phyloP scores from a whole-genome alignment of 2,329 filamentous ascomycete species.

The Aureobasidium sp. region DNA sequence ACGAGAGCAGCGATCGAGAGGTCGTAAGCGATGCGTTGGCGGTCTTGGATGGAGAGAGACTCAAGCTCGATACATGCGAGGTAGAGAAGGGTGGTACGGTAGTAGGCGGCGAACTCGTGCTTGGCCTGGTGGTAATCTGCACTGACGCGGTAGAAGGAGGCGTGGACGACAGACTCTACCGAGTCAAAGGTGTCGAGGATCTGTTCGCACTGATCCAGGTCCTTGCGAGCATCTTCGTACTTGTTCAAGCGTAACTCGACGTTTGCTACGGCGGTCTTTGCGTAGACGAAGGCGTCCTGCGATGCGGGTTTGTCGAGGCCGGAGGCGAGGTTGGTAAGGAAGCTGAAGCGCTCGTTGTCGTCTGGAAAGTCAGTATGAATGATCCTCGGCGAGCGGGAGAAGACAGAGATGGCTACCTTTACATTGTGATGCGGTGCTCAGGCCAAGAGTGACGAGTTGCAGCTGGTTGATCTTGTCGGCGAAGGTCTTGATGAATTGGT shows the following conservation, averaged over 20 bases:
- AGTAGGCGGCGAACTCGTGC: conserved; percentile 91
- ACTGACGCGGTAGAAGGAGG: conserved; percentile 91
- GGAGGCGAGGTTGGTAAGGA: conserved; percentile 74
- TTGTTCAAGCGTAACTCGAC: conserved; percentile 77
- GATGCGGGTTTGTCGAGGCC: conserved; percentile 89
- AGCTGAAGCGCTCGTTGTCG: conserved; percentile 75
- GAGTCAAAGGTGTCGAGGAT: conserved; percentile 89
- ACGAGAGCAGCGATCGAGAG: conserved; percentile 87
- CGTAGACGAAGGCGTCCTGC: conserved; percentile 93
- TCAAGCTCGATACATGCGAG: conserved; percentile 88
- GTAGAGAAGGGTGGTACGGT: conserved; percentile 95
- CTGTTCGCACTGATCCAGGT: conserved; percentile 78
- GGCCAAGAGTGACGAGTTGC: conserved; percentile 84
- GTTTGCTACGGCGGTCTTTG: conserved; percentile 79
- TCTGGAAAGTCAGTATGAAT: conserved; percentile 49
- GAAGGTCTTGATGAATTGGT: conserved; percentile 91
- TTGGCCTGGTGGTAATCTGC: conserved; percentile 89
- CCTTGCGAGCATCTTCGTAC: conserved; percentile 73
- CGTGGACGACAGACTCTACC: conserved; percentile 91
- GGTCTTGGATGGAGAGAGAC: conserved; percentile 65
- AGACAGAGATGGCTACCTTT: conserved; percentile 50
- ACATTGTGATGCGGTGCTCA: conserved; percentile 81
- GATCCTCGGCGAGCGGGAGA: neutral
- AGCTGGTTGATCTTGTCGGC: conserved; percentile 98
- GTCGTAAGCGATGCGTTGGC: conserved; percentile 79